These are phyloP conservation scores for Mycena kentingensis DNA, from an alignment of 768 basidiomycete genomes.

Conservation along the genomic window DNA sequence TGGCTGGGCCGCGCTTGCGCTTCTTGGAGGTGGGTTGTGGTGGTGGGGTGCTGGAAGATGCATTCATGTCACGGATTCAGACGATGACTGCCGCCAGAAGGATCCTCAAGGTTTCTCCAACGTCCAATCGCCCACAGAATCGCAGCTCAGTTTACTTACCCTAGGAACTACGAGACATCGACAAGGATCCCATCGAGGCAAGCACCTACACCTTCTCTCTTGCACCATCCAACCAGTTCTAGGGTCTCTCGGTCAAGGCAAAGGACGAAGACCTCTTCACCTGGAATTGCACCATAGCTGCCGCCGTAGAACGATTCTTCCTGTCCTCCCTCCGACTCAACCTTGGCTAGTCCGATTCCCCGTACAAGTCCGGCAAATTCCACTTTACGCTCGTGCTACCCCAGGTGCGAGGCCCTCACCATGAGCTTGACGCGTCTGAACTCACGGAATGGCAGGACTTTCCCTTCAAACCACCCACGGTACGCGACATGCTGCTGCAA, in stretches of 20 bases:
- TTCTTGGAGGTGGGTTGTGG: slow-evolving; percentile 41
- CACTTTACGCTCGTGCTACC: slow-evolving; percentile 75
- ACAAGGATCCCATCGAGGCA: slow-evolving; percentile 66
- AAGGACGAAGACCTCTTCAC: slow-evolving; percentile 72
- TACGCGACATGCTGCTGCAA: slow-evolving; percentile 32
- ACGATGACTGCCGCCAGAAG: slow-evolving; percentile 50
- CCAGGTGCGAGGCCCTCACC: too few species aligned
- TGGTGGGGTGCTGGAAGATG: slow-evolving; percentile 3
- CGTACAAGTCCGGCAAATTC: slow-evolving; percentile 83
- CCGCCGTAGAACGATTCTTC: slow-evolving; percentile 51
- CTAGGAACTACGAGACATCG: slow-evolving; percentile 74
- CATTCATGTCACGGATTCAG: neutral
- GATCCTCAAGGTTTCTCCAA: slow-evolving; percentile 64
- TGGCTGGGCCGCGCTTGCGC: slow-evolving; percentile 56
- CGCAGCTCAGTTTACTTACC: slow-evolving; percentile 12
- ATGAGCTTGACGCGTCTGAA: too few species aligned
- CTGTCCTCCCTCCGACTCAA: slow-evolving; percentile 11
- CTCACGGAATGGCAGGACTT: too few species aligned
- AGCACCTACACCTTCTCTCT: slow-evolving; percentile 17
- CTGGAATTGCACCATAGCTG: slow-evolving; percentile 80
- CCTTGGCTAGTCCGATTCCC: slow-evolving; percentile 62
- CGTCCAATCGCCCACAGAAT: neutral
- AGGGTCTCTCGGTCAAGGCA: slow-evolving; percentile 67
- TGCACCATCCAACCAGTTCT: slow-evolving; percentile 8
- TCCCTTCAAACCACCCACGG: slow-evolving; percentile 85